These are phyloP conservation scores for Millerago galiae DNA, from an alignment of 805 yeast species.

Conservation along the genomic window DNA sequence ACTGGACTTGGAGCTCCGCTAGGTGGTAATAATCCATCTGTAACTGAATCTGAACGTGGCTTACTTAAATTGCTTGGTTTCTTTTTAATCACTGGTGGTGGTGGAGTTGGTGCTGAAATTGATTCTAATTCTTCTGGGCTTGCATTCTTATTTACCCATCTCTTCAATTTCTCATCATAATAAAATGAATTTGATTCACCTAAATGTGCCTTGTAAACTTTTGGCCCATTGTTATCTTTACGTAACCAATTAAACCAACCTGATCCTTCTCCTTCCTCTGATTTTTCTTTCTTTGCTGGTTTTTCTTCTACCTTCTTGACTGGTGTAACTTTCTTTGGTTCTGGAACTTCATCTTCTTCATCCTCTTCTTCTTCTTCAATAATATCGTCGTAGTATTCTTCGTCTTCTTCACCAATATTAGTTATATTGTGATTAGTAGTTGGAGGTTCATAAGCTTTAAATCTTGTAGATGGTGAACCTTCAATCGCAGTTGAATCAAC, in stretches of 20 bases:
- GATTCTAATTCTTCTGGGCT: slow-evolving; percentile 59
- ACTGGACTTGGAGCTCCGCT: slow-evolving; percentile 3
- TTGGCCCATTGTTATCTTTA: slow-evolving; percentile 53
- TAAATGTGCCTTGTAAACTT: slow-evolving; percentile 75
- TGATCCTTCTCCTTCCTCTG: slow-evolving; percentile 10
- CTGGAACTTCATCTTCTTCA: slow-evolving; percentile 20
- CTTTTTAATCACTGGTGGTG: slow-evolving; percentile 35
- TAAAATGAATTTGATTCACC: slow-evolving; percentile 72
- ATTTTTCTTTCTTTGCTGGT: slow-evolving; percentile 14
- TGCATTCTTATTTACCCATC: slow-evolving; percentile 78
- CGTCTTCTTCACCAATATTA: slow-evolving; percentile 31
- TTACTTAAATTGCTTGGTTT: slow-evolving; percentile 28
- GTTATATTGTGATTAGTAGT: slow-evolving; percentile 13
- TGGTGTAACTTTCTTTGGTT: not conserved
- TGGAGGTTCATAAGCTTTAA: slow-evolving; percentile 23
- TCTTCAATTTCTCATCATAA: slow-evolving; percentile 75
- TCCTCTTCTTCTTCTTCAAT: slow-evolving; percentile 36
- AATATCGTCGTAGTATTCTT: slow-evolving; percentile 40
- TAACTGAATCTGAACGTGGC: slow-evolving; percentile 33
- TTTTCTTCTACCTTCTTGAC: slow-evolving; percentile 13
- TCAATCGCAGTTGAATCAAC: not conserved
- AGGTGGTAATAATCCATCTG: slow-evolving; percentile 10
- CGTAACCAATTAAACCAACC: slow-evolving; percentile 63
- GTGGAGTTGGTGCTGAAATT: slow-evolving; percentile 68
- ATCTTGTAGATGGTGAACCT: slow-evolving; percentile 23